Base-by-base conservation (phyloP, 2,329 filamentous ascomycete genomes). In the Pyrenophora seminiperda region DNA sequence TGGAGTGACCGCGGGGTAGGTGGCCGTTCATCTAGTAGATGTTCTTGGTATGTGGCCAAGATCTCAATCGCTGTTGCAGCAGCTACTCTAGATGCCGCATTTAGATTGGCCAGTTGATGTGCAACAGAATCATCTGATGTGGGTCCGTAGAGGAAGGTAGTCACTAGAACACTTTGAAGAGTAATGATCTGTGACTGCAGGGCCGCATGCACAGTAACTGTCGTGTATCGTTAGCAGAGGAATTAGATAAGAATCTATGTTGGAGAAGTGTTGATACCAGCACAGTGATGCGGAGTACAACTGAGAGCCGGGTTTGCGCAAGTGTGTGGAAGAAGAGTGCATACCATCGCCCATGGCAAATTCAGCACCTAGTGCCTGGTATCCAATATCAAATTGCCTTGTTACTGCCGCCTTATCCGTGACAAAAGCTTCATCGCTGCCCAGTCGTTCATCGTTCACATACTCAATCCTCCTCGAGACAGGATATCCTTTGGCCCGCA, bases 101-200 rank as follows among this genome's bases (percentile, higher is more conserved):
- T 54, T 10, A 73, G 50, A 15, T 56, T 67, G 5, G 59, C 58
- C 4, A 73, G 46, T 32, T 72, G 70, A 45, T 66, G 66, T 9
- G 65, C 65, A 43, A 72, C 66, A 10, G 69, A 53, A 13, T 71
- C 62, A 4, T 56, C 47, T 7, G 67, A 71, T 7, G 66, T 66
- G 15, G 70, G 70, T 5, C 70, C 70, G 43, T 73, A 72, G 2
- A 73, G 56, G 44, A 71, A 70, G 1, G 64, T 71, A 1, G 58
- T 65, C 7, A 73, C 61, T 11, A 73, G 46, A 1, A 64, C 59
- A 9, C 59, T 65, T 45, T 73, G 70, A 1, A 73, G 60, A 7
- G 55, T 59, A n/a, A 73, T 73, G 33, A 73, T 70, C 31, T 72
- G 65, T 3, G 66, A 64, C 41, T 72, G 70, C 9, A 73, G 59